Base-by-base conservation (phyloP, 1,284 basidiomycete genomes). In the Coriolopsis trogii region DNA sequence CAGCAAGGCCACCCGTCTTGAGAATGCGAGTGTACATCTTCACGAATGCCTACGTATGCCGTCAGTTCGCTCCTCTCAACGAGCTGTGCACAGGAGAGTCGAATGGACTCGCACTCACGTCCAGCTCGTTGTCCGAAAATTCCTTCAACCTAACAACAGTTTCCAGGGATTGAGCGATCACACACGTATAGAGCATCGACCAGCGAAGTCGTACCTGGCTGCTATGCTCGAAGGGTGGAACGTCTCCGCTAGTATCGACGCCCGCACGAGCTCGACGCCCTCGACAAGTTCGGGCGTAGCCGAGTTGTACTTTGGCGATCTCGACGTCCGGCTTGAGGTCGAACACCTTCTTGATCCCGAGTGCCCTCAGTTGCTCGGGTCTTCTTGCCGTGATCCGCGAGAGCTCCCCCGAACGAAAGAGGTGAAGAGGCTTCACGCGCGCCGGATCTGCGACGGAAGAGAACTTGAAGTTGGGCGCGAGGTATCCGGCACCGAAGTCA, bases 401-500 rank as follows among this genome's bases (percentile, higher is more conserved):
- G 6, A 70, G 62, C 53, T 77, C 74, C 16, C 67, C 75, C 25
- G 70, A 71, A 42, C 75, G 74, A 51, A 69, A 76, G 38, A 76
- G 54, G 31, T 67, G 52, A n/a, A n/a, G n/a, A n/a, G n/a, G n/a
- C n/a, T n/a, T n/a, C n/a, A n/a, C n/a, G n/a, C n/a, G n/a, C n/a
- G n/a, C n/a, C n/a, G n/a, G n/a, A n/a, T n/a, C n/a, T n/a, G n/a
- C n/a, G n/a, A n/a, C n/a, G n/a, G n/a, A n/a, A n/a, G n/a, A n/a
- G n/a, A n/a, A n/a, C n/a, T n/a, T n/a, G n/a, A n/a, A n/a, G n/a
- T n/a, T n/a, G n/a, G n/a, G n/a, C n/a, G 18, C 6, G 9, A 62
- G 8, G 53, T 66, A 67, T 18, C 66, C 68, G 6, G 55, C 55
- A 13, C 74, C 72, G 21, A 74, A 58, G 18, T 68, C 65, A 23